Conservation (phyloP, 2,329 filamentous ascomycete genomes). For the Penicillium sp. region DNA sequence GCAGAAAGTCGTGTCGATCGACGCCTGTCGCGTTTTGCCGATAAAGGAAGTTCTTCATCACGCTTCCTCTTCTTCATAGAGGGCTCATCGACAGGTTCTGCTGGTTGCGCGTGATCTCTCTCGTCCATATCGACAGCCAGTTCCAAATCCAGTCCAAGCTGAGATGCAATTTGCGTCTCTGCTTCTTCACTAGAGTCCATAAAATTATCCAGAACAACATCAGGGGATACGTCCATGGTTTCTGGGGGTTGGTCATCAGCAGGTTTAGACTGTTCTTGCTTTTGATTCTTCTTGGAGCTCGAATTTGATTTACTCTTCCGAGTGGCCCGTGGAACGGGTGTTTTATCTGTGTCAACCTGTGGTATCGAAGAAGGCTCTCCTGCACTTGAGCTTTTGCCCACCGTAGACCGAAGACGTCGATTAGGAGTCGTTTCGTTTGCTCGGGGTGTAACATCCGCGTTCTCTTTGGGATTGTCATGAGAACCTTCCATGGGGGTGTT, state of each 20-base stretch:
- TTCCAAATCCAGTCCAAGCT: conserved; percentile 46
- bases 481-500: conserved; percentile 7
- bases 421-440: conserved; percentile 16
- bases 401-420: conserved; percentile 28
- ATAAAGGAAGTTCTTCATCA: conserved; percentile 19
- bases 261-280: conserved; percentile 2
- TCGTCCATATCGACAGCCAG: conserved; percentile 35
- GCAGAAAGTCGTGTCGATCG: conserved; percentile 31
- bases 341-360: conserved; percentile 5
- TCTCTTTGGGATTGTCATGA: conserved; percentile 12
- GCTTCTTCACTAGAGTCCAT: conserved; percentile 40
- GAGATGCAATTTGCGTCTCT: conserved; percentile 47
- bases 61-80: conserved; percentile 38
- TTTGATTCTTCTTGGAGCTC: conserved; percentile 13
- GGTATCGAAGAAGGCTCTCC: not conserved
- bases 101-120: conserved; percentile 1
- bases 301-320: conserved; percentile 14
- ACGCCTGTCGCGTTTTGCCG: conserved; percentile 27
- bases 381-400: conserved; percentile 16
- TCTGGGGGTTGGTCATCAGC: not conserved
- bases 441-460: conserved; percentile 2
- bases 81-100: conserved; percentile 11
- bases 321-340: not conserved
- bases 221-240: not conserved
- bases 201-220: not conserved